Percentiles rank a stretch among this genome's conserved stretches.
These are phyloP conservation scores for Strobilomyces confusus DNA, from an alignment of 768 basidiomycete species.

Conservation along the genomic window DNA sequence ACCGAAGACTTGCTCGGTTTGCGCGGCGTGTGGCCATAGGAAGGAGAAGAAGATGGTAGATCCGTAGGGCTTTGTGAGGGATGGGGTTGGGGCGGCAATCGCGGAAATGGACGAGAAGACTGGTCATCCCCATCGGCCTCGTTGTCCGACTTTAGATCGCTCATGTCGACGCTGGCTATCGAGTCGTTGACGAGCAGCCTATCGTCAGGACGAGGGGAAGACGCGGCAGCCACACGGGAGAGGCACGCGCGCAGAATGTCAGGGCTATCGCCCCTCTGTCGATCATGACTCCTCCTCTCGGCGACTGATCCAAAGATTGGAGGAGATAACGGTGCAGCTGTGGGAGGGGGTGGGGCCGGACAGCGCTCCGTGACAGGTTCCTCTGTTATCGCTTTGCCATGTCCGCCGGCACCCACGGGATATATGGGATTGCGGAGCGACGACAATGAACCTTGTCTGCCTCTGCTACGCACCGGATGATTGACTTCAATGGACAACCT, in stretches of 20 bases:
- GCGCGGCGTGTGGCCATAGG: conserved; percentile 22
- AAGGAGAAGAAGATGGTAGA: conserved; percentile 4
- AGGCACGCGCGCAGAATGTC: conserved; percentile 20
- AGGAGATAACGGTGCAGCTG: neutral
- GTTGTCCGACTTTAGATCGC: conserved; percentile 29
- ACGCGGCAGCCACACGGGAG: conserved; percentile 9
- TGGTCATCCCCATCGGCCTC: conserved; percentile 25
- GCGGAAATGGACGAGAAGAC: conserved; percentile 25
- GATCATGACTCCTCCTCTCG: conserved; percentile 8
- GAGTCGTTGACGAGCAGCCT: conserved; percentile 19
- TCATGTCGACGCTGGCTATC: conserved; percentile 29
- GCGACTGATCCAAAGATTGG: conserved; percentile 5
- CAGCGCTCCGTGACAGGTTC: conserved; percentile 6
- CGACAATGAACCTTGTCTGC: conserved; percentile 27
- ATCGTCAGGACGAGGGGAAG: neutral
- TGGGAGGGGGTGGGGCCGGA: neutral
- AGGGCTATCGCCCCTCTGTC: conserved; percentile 14
- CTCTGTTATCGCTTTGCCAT: conserved; percentile 17
- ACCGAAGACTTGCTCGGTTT: conserved; percentile 21
- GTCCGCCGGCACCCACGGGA: conserved; percentile 4
- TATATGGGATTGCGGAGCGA: conserved; percentile 25
- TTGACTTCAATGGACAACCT: conserved; percentile 15
- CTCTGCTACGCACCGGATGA: conserved; percentile 13
- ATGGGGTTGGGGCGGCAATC: conserved; percentile 23
- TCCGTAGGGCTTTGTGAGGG: conserved; percentile 7